A percentile compares a stretch with the other conserved stretches of the same genome.
Evolutionary conservation across 805 yeast species (phyloP).

Genomic region (Saturnispora saitoi): DNA sequence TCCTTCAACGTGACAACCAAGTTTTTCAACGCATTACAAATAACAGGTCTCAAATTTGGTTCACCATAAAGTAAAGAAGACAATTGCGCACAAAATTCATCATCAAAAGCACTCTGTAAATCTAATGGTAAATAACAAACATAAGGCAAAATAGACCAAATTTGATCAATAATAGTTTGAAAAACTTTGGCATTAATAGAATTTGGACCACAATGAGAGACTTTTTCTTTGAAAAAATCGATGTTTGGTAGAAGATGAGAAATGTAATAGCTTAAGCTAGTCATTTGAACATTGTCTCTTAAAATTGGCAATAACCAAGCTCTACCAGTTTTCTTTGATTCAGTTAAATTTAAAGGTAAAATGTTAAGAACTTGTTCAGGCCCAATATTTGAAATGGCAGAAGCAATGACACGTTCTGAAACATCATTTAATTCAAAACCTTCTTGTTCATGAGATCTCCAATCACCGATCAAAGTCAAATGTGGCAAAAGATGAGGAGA

Average conservation of each 20-base stretch:
- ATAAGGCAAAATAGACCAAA: constrained; percentile 85
- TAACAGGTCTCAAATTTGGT: constrained; percentile 66
- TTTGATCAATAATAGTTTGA: constrained; percentile 79
- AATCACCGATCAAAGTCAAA: constrained; percentile 67
- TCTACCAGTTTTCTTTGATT: constrained; percentile 64
- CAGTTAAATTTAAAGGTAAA: constrained; percentile 71
- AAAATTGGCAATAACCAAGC: constrained; percentile 92
- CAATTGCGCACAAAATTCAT: constrained; percentile 67
- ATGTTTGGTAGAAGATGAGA: constrained; percentile 58
- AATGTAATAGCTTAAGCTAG: constrained; percentile 58
- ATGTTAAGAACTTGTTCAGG: constrained; percentile 71
- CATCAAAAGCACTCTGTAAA: constrained; percentile 52
- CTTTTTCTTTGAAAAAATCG: constrained; percentile 43
- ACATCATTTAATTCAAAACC: constrained; percentile 62
- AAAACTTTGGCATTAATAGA: constrained; percentile 71
- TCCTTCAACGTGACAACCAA: constrained; percentile 53
- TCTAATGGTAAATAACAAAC: constrained; percentile 85
- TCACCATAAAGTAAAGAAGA: constrained; percentile 68
- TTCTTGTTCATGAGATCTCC: constrained; percentile 73
- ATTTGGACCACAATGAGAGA: constrained; percentile 36
- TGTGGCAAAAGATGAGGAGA: constrained; percentile 64
- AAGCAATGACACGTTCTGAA: constrained; percentile 72
- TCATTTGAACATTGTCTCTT: constrained; percentile 74
- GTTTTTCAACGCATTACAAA: constrained; percentile 73
- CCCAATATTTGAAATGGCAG: constrained; percentile 74